Evolutionary conservation across 2,329 filamentous ascomycete genomes (phyloP), one percentile per base, ranked within the genome.

Genomic region (Aspergillus alliaceus): DNA sequence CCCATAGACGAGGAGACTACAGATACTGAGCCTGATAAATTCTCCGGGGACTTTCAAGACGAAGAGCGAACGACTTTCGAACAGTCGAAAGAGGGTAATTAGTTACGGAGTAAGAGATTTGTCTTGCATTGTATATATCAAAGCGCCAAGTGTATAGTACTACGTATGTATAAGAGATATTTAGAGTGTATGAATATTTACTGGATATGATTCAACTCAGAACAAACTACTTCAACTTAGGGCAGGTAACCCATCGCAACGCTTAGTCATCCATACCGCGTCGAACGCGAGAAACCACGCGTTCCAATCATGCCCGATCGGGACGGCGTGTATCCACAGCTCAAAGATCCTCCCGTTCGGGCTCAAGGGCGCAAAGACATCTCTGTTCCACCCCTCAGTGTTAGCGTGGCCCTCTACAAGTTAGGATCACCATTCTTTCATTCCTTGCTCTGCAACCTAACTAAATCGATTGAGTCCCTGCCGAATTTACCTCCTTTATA

Each of bases 291-390:
- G 5, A 14, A 20, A 27, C 9, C 49, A 67, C 72, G 70, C 70
- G 70, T 67, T 64, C 44, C 62, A 73, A 73, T 73, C 69, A 59
- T 71, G 58, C 71, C 71, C 27, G 52, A 72, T 73, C 60, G 56
- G 67, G 70, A 64, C 47, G 54, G 49, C 69, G 66, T 62, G 65
- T 64, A 57, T 39, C 40, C 39, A 40, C 49, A 51, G 57, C 37
- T 51, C 31, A 44, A 66, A 64, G 60, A 61, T 62, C 56, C 62
- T 66, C 62, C n/a, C n/a, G n/a, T n/a, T n/a, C n/a, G n/a, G n/a
- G n/a, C 22, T 32, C 37, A 52, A 50, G 27, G 44, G 29, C 32
- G 32, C 35, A 57, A 55, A 31, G 58, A 59, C 59, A 60, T 56
- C 53, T 56, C 35, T 12, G 18, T 18, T 32, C n/a, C 18, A 14